phyloP scores from a whole-genome alignment of 1,139 yeast species.

The Blastobotrys malaysiensis region DNA sequence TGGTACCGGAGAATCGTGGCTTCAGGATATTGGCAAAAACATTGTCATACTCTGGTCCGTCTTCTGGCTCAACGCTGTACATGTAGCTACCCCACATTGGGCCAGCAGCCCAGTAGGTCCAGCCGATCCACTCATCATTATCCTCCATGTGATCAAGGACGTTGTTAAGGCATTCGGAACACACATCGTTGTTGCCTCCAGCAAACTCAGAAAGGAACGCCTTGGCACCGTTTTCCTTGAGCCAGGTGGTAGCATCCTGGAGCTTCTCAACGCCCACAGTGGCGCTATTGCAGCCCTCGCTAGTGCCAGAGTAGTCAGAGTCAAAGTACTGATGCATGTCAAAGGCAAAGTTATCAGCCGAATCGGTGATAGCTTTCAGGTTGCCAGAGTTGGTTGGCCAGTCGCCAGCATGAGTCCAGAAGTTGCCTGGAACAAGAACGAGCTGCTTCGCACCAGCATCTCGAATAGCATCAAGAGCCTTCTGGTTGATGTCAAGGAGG shows the following conservation, averaged over 20 bases:
- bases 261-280: slow-evolving; percentile 4
- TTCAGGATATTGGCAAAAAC: not conserved
- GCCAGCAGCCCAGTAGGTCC: slow-evolving; percentile 10
- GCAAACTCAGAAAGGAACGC: slow-evolving; percentile 8
- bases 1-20: not conserved
- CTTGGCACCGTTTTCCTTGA: slow-evolving; percentile 1
- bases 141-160: slow-evolving; percentile 4
- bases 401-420: slow-evolving; percentile 6
- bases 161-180: slow-evolving; percentile 1
- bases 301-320: slow-evolving; percentile 8
- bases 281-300: slow-evolving; percentile 4
- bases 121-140: slow-evolving; percentile 8
- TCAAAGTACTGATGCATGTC: slow-evolving; percentile 11
- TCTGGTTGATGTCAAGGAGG: slow-evolving; percentile 5
- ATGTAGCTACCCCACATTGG: slow-evolving; percentile 8
- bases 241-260: slow-evolving; percentile 6
- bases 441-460: slow-evolving; percentile 4
- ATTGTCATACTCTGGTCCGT: slow-evolving; percentile 3
- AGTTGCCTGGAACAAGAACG: slow-evolving; percentile 7
- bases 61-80: slow-evolving; percentile 4
- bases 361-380: slow-evolving; percentile 5
- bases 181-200: slow-evolving; percentile 5
- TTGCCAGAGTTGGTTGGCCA: slow-evolving; percentile 3
- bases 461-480: slow-evolving; percentile 8
- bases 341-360: slow-evolving; percentile 5